phyloP scores from a whole-genome alignment of 1,139 yeast genomes.

The Tardiomyces depauwii region DNA sequence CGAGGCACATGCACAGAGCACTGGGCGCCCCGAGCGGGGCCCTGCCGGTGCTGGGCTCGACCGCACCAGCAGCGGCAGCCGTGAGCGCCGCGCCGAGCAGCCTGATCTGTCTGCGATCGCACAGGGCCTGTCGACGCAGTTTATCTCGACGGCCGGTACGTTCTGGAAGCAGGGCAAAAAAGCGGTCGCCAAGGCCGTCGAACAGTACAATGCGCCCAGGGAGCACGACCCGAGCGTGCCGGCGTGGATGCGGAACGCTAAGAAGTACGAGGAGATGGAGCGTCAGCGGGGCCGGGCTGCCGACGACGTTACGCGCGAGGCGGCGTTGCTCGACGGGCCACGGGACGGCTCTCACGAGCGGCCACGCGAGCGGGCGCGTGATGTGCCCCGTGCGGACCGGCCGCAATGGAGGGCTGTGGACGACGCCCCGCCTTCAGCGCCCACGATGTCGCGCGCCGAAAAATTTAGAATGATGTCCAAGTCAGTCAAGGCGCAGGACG shows the following conservation, averaged over 20 bases:
- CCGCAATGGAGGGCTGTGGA: neutral
- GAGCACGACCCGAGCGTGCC: constrained; percentile 42
- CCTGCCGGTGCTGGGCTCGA: neutral
- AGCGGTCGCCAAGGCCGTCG: constrained; percentile 54
- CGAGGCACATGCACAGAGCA: constrained; percentile 33
- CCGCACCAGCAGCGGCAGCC: constrained; percentile 3
- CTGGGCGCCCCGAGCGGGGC: constrained; percentile 9
- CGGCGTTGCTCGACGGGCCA: constrained; percentile 3
- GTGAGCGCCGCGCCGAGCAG: constrained; percentile 2
- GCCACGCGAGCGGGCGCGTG: constrained; percentile 1
- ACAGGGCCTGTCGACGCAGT: constrained; percentile 50
- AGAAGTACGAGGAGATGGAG: constrained; percentile 14
- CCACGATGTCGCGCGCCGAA: neutral
- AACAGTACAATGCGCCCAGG: constrained; percentile 38
- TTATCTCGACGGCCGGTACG: constrained; percentile 52
- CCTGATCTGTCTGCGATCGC: constrained; percentile 33
- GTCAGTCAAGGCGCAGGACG: constrained; percentile 6
- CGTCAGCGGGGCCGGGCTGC: constrained; percentile 1
- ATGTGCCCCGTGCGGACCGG: neutral
- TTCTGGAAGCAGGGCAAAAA: constrained; percentile 51
- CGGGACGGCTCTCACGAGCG: too few relatives aligned
- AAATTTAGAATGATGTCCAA: neutral
- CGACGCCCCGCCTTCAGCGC: neutral
- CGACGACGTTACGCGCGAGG: neutral
- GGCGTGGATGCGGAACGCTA: constrained; percentile 62